A percentile compares a stretch with the other conserved stretches of the same genome.
These are phyloP conservation scores for Cinnamomum micranthum DNA, from an alignment of 164 flowering plant genomes.

Conservation along the genomic window DNA sequence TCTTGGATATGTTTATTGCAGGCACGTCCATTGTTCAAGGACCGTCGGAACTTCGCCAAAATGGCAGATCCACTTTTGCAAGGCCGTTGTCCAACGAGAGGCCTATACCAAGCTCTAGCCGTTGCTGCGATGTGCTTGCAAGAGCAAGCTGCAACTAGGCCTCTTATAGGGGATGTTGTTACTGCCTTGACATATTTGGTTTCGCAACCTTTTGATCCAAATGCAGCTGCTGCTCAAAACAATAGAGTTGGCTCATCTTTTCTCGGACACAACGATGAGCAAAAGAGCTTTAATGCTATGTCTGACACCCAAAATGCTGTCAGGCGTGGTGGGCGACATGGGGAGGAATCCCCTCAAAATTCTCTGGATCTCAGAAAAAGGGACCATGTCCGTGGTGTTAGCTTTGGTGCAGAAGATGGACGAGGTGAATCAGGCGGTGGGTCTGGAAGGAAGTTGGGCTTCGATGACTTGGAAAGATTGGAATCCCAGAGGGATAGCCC, in stretches of 20 bases:
- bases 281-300: conserved; percentile 41
- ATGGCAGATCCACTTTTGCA: conserved; percentile 93
- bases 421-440: conserved; percentile 15
- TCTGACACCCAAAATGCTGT: conserved; percentile 41
- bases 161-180: conserved; percentile 90
- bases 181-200: conserved; percentile 89
- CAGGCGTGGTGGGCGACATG: conserved; percentile 27
- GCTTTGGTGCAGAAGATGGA: conserved; percentile 26
- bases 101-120: conserved; percentile 94
- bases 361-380: conserved; percentile 66
- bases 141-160: conserved; percentile 92
- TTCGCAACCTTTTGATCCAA: conserved; percentile 82
- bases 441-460: conserved; percentile 17
- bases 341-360: conserved; percentile 56
- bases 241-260: conserved; percentile 55
- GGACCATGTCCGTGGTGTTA: conserved; percentile 37
- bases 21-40: conserved; percentile 93
- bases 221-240: conserved; percentile 40
- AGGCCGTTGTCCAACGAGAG: conserved; percentile 85
- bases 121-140: conserved; percentile 98
- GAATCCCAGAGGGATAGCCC: conserved; percentile 41
- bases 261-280: conserved; percentile 45
- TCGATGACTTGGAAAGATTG: conserved; percentile 6
- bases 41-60: conserved; percentile 83
- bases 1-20: conserved; percentile 24